Percentiles rank a stretch among this genome's conserved stretches.
Conservation (phyloP, 176 grass and related monocot genomes). For the Carex cristatella region DNA sequence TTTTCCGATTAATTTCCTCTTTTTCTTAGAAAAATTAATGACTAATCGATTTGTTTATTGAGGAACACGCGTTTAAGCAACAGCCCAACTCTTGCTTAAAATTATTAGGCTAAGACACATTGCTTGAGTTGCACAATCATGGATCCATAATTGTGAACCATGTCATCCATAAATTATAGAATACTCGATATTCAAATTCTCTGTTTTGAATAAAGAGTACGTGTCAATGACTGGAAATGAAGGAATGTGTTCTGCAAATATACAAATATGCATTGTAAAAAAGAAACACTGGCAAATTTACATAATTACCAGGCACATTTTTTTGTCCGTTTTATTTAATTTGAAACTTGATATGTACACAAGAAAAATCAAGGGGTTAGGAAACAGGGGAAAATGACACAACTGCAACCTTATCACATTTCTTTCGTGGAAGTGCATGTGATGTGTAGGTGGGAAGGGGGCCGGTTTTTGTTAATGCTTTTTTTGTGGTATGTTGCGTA, state of each 20-base stretch:
- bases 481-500: background rate
- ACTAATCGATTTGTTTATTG: background rate
- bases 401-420: constrained; percentile 15
- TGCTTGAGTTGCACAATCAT: no score
- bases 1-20: background rate
- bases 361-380: background rate
- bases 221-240: no score
- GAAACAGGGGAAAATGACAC: constrained; percentile 2
- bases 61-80: background rate
- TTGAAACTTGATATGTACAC: background rate
- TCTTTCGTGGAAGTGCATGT: constrained; percentile 9
- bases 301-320: background rate
- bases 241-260: no score
- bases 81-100: background rate
- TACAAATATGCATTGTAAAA: no score
- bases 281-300: background rate
- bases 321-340: background rate
- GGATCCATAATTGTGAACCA: no score
- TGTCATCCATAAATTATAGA: background rate
- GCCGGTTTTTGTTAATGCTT: background rate
- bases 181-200: no score
- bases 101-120: no score
- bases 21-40: background rate
- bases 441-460: constrained; percentile 18
- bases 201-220: no score